Conservation (phyloP, 305 asterid species). For the Fraxinus platypoda region DNA sequence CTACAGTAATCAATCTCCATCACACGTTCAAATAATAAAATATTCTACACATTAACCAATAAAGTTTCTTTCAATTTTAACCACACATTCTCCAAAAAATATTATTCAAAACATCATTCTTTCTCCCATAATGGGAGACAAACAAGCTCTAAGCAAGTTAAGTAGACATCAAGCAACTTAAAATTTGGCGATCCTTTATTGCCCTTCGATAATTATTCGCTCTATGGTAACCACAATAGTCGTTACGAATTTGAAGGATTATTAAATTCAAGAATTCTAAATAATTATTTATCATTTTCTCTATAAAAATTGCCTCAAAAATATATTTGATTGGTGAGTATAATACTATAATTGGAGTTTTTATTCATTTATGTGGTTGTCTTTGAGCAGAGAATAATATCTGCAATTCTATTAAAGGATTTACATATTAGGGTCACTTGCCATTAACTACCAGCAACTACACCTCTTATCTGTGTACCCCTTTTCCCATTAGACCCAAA, state of each 20-base stretch:
- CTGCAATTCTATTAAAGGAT: conserved; percentile 36
- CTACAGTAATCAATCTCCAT: too few species aligned
- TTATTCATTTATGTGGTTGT: conserved; percentile 17
- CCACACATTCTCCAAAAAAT: too few species aligned
- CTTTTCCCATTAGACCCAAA: background rate
- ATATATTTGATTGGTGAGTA: background rate
- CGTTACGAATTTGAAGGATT: background rate
- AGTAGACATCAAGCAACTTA: background rate
- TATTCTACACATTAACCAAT: too few species aligned
- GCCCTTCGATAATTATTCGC: background rate
- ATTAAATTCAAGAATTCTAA: background rate
- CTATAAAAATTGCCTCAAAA: background rate
- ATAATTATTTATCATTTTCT: background rate
- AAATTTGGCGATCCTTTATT: background rate
- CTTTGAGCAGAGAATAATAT: conserved; percentile 32
- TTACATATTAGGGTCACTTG: background rate
- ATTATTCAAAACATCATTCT: too few species aligned
- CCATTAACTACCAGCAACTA: background rate
- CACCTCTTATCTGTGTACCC: background rate
- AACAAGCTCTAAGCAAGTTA: too few species aligned
- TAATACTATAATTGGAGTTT: background rate
- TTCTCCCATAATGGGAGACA: too few species aligned
- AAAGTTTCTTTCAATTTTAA: too few species aligned
- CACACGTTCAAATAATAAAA: too few species aligned
- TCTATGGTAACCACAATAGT: background rate